Conservation (phyloP, 129 eudicot genomes). For the Lactuca sativa region DNA sequence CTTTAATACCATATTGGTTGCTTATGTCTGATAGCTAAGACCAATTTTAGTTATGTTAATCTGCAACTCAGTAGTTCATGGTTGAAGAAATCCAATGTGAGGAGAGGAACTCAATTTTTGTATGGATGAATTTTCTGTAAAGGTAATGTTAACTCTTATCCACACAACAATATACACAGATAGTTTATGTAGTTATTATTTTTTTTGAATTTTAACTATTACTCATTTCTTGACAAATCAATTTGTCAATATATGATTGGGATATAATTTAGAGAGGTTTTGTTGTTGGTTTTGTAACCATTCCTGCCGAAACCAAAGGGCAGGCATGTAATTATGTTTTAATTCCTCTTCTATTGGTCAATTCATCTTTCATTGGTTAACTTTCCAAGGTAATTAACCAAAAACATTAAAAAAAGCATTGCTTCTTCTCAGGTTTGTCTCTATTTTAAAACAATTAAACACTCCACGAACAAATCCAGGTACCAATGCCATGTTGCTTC, state of each 20-base stretch:
- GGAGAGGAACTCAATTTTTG: constrained; percentile 92
- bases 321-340: constrained; percentile 40
- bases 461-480: constrained; percentile 59
- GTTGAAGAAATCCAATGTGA: constrained; percentile 99
- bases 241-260: constrained; percentile 95
- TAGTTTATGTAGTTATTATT: no score
- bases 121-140: constrained; percentile 89
- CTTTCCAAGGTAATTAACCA: neutral
- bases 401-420: constrained; percentile 12
- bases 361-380: neutral
- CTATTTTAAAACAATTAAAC: constrained; percentile 60
- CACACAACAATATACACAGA: neutral
- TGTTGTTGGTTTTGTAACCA: constrained; percentile 87
- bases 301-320: constrained; percentile 74
- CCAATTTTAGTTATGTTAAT: constrained; percentile 16
- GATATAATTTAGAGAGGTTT: constrained; percentile 98
- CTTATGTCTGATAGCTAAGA: constrained; percentile 12
- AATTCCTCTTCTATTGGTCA: neutral
- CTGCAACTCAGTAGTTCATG: constrained; percentile 96
- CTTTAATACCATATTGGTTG: constrained; percentile 5
- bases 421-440: constrained; percentile 73
- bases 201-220: constrained; percentile 8
- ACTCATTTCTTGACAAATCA: constrained; percentile 62
- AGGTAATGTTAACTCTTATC: constrained; percentile 50
- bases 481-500: constrained; percentile 20